These are phyloP conservation scores for Microcera coccophila DNA, from an alignment of 2,329 filamentous ascomycete species.

Conservation along the genomic window DNA sequence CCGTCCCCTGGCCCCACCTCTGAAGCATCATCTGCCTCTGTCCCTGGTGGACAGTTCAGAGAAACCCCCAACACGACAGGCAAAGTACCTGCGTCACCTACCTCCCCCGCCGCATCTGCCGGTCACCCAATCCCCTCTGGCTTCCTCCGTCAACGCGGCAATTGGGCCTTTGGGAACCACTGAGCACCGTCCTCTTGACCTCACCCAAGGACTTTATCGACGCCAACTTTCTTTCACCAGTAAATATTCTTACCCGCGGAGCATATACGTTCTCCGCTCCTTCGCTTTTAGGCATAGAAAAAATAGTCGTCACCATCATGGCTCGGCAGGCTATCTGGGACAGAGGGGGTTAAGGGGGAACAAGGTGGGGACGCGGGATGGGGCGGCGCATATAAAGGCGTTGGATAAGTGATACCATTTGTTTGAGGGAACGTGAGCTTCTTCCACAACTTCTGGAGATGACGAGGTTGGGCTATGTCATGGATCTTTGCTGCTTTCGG, in stretches of 20 bases:
- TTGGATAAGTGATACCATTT: slow-evolving; percentile 29
- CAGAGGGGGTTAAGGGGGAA: not conserved
- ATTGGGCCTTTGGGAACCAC: slow-evolving; percentile 24
- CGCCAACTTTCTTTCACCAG: not conserved
- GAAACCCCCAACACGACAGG: slow-evolving; percentile 14
- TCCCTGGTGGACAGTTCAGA: slow-evolving; percentile 22
- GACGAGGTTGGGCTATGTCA: not conserved
- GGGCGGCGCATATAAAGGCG: slow-evolving; percentile 25
- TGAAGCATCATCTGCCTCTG: slow-evolving; percentile 8
- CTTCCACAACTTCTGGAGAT: not conserved
- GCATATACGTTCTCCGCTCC: not conserved
- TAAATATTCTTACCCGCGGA: not conserved
- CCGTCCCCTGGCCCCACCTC: slow-evolving; percentile 5
- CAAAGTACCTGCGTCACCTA: not conserved
- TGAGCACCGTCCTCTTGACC: too few species aligned
- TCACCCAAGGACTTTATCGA: not conserved
- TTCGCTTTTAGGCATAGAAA: slow-evolving; percentile 16
- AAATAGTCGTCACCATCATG: slow-evolving; percentile 5
- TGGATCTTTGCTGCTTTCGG: slow-evolving; percentile 1
- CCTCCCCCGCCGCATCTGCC: too few species aligned
- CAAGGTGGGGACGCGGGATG: slow-evolving; percentile 6
- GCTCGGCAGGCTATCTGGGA: not conserved
- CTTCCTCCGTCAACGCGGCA: slow-evolving; percentile 21
- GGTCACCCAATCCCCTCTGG: slow-evolving; percentile 16
- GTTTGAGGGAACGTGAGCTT: slow-evolving; percentile 3